Percentiles rank a stretch among this genome's conserved stretches.
These are phyloP conservation scores for Cytospora piceae DNA, from an alignment of 2,329 filamentous ascomycete species.

Conservation along the genomic window DNA sequence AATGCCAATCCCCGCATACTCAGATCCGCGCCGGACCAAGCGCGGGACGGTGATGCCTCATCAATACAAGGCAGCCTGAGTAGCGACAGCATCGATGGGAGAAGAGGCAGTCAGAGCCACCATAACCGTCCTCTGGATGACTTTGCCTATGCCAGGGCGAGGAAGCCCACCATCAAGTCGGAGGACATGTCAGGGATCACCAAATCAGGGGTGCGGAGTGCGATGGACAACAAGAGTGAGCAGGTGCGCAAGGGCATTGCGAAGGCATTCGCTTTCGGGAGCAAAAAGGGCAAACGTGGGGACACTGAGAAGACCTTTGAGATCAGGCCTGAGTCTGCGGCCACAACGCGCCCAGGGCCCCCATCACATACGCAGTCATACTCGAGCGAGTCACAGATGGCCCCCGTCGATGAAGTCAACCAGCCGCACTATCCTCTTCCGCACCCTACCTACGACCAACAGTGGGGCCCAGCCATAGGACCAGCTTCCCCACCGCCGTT, in stretches of 20 bases:
- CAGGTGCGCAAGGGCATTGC: constrained; percentile 56
- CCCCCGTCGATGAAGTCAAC: constrained; percentile 6
- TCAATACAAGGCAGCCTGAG: constrained; percentile 42
- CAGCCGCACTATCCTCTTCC: constrained; percentile 18
- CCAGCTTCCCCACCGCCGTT: constrained; percentile 47
- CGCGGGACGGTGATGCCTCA: constrained; percentile 39
- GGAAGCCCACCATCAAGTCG: constrained; percentile 49
- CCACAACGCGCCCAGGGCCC: constrained; percentile 41
- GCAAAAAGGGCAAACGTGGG: constrained; percentile 44
- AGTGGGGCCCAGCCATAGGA: constrained; percentile 33
- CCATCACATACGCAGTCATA: background rate
- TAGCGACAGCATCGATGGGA: constrained; percentile 43
- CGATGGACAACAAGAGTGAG: constrained; percentile 60
- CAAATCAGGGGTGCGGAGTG: constrained; percentile 56
- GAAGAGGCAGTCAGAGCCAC: constrained; percentile 34
- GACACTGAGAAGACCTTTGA: constrained; percentile 35
- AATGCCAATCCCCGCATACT: constrained; percentile 50
- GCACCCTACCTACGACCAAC: constrained; percentile 31
- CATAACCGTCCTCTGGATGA: constrained; percentile 44
- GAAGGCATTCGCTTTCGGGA: constrained; percentile 58
- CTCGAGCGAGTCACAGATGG: constrained; percentile 2
- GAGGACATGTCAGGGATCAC: constrained; percentile 59
- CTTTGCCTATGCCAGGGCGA: constrained; percentile 48
- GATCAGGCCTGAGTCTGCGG: constrained; percentile 43
- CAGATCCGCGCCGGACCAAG: constrained; percentile 47